Conservation (phyloP, 495 filamentous ascomycete genomes). For the Talaromyces wortmannii region DNA sequence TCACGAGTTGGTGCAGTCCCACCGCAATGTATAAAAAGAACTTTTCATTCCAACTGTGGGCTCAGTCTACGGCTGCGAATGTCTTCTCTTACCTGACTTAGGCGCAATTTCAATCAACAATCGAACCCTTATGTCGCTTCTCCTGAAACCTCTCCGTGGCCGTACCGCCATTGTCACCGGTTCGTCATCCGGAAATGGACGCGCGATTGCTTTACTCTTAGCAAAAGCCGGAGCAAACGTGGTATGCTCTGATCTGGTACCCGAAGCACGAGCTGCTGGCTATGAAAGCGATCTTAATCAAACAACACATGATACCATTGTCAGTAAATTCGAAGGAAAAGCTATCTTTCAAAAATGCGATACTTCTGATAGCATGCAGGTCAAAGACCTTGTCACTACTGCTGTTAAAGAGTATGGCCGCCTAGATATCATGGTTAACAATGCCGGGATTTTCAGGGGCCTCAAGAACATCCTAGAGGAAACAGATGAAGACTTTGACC, state of each 20-base stretch:
- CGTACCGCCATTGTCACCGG: conserved; percentile 33
- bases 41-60: no score
- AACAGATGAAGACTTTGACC: conserved; percentile 32
- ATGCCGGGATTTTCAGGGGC: not conserved
- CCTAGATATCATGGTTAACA: conserved; percentile 28
- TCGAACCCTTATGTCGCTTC: no score
- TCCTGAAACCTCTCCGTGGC: conserved; percentile 30
- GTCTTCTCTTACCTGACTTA: no score
- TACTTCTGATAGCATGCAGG: conserved; percentile 12
- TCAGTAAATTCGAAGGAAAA: conserved; percentile 3
- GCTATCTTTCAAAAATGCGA: conserved; percentile 9
- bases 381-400: conserved; percentile 10
- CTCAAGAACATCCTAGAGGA: not conserved
- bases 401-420: conserved; percentile 12
- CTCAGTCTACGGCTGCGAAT: no score
- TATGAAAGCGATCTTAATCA: not conserved
- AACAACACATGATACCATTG: conserved; percentile 2
- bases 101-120: no score
- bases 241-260: conserved; percentile 12
- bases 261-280: conserved; percentile 6
- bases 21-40: no score
- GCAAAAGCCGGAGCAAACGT: conserved; percentile 34
- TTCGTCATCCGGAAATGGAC: conserved; percentile 28
- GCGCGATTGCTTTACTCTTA: conserved; percentile 25
- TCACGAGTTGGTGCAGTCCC: no score